These are phyloP conservation scores for Saccharomycopsis hybrid DNA, from an alignment of 1,139 yeast species.

Conservation along the genomic window DNA sequence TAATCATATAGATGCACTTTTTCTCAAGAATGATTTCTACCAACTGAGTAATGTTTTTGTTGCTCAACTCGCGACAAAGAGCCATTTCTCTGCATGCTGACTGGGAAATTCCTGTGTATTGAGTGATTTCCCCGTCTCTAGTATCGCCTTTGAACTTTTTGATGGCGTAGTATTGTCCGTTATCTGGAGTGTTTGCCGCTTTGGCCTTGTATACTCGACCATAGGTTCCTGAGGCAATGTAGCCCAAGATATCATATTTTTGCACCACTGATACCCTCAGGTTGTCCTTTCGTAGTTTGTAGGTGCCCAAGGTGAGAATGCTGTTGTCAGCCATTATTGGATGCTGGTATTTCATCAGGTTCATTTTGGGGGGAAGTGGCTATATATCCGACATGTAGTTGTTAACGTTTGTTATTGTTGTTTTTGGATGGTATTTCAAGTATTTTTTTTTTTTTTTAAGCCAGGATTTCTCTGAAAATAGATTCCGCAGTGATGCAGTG, in stretches of 20 bases:
- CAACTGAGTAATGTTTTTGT: constrained; percentile 72
- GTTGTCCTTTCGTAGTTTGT: constrained; percentile 64
- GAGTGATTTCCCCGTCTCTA: constrained; percentile 78
- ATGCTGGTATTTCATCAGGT: constrained; percentile 26
- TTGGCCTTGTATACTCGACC: constrained; percentile 94
- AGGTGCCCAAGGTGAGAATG: constrained; percentile 67
- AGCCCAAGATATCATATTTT: constrained; percentile 83
- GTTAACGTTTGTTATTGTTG: no score
- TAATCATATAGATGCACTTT: constrained; percentile 89
- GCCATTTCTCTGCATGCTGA: constrained; percentile 97
- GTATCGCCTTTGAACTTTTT: constrained; percentile 93
- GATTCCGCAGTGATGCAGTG: no score
- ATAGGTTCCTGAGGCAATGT: constrained; percentile 97
- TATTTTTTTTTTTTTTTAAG: no score
- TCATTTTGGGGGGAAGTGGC: background rate
- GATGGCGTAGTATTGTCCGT: constrained; percentile 54
- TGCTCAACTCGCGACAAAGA: constrained; percentile 77
- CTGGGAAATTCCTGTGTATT: constrained; percentile 93
- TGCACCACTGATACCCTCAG: constrained; percentile 66
- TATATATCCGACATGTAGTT: no score
- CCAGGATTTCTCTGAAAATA: no score
- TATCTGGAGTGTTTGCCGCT: constrained; percentile 29
- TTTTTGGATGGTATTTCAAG: no score
- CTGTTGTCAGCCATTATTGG: constrained; percentile 61
- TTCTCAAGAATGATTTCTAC: constrained; percentile 85